A percentile compares a stretch with the other conserved stretches of the same genome.
phyloP scores from a whole-genome alignment of 2,329 filamentous ascomycete species.

The Arthrobotrys iridis region DNA sequence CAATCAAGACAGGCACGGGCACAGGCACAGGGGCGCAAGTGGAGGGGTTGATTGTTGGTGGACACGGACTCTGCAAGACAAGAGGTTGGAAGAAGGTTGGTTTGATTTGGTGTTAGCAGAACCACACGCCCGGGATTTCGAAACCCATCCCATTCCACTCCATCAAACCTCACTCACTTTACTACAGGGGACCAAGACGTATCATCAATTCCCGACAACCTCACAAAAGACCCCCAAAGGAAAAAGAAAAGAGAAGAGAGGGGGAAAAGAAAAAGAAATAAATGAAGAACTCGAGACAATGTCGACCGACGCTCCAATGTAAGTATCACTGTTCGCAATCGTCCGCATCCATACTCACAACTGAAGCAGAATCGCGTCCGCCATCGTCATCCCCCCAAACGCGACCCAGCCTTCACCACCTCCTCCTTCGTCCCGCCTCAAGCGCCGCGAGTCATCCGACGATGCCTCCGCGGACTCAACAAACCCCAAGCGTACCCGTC shows the following conservation, averaged over 20 bases:
- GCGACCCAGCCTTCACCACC: slow-evolving; percentile 51
- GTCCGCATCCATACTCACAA: neutral
- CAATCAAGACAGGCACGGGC: no score
- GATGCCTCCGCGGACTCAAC: slow-evolving; percentile 3
- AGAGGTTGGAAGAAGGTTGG: slow-evolving; percentile 3
- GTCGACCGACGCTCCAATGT: slow-evolving; percentile 47
- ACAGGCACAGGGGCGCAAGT: no score
- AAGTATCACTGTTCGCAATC: neutral
- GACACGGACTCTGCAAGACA: neutral
- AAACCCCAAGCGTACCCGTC: slow-evolving; percentile 44
- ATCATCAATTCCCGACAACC: neutral
- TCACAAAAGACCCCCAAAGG: neutral
- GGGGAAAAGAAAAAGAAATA: neutral
- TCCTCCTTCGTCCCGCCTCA: slow-evolving; percentile 20
- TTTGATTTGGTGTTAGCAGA: neutral
- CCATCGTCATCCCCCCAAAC: slow-evolving; percentile 53
- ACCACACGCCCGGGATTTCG: neutral
- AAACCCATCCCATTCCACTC: neutral
- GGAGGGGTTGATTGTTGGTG: slow-evolving; percentile 5
- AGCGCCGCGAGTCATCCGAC: slow-evolving; percentile 52
- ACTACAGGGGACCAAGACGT: no score
- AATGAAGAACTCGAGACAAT: slow-evolving; percentile 11
- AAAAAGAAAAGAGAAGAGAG: neutral
- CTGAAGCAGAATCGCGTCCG: slow-evolving; percentile 43
- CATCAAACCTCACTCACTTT: slow-evolving; percentile 2